Evolutionary conservation across 2,329 filamentous ascomycete species (phyloP).

Genomic region (Rhinocladiella mackenziei): DNA sequence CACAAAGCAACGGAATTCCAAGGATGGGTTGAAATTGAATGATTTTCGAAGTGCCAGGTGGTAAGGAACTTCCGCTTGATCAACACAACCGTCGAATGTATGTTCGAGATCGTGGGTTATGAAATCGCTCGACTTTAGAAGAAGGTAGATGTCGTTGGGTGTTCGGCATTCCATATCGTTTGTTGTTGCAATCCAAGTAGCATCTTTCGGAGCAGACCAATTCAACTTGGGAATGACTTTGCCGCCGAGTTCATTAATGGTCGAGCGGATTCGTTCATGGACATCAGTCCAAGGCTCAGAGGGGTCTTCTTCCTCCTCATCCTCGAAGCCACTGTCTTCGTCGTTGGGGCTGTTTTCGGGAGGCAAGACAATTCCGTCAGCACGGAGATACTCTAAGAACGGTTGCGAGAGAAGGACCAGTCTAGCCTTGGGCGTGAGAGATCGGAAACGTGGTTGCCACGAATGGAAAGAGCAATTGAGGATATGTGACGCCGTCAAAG

Average conservation of each 20-base stretch:
- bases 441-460: conserved; percentile 82
- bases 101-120: conserved; percentile 91
- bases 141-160: conserved; percentile 86
- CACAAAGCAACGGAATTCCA: conserved; percentile 96
- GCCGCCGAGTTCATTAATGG: conserved; percentile 77
- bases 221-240: conserved; percentile 90
- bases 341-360: conserved; percentile 47
- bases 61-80: conserved; percentile 57
- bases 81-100: conserved; percentile 72
- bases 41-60: conserved; percentile 83
- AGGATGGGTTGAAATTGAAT: conserved; percentile 79
- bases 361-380: conserved; percentile 84
- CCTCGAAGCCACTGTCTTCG: conserved; percentile 44
- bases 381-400: conserved; percentile 82
- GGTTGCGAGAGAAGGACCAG: conserved; percentile 70
- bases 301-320: conserved; percentile 56
- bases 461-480: conserved; percentile 89
- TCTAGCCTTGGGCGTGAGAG: conserved; percentile 77
- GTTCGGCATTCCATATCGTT: conserved; percentile 90
- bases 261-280: conserved; percentile 70
- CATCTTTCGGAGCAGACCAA: conserved; percentile 96
- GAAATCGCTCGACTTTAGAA: conserved; percentile 93
- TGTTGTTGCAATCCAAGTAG: conserved; percentile 79
- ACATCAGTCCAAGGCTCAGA: conserved; percentile 62
- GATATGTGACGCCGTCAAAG: conserved; percentile 80